A percentile compares a stretch with the other conserved stretches of the same genome.
Conservation (phyloP, 352 stramenopile species). For the Globisporangium mamillatum region DNA sequence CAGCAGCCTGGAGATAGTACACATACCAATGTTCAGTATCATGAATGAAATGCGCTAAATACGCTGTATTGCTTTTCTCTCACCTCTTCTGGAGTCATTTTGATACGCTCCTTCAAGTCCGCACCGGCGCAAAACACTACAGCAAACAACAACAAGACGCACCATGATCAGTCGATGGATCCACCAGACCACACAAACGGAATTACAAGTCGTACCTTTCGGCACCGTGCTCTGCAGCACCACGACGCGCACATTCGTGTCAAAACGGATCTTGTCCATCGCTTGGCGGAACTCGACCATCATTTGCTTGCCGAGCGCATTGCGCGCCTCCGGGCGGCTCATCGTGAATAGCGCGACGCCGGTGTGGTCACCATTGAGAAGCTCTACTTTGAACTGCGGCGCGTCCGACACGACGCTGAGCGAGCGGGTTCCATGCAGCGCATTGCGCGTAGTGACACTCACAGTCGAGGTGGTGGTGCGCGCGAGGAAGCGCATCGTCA, state of each 20-base stretch:
- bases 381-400: slow-evolving; percentile 59
- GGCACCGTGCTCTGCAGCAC: slow-evolving; percentile 71
- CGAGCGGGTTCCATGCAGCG: neutral
- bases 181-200: neutral
- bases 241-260: slow-evolving; percentile 73
- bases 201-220: slow-evolving; percentile 30
- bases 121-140: slow-evolving; percentile 88
- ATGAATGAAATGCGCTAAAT: neutral
- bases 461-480: neutral
- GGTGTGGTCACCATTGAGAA: slow-evolving; percentile 46
- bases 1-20: slow-evolving; percentile 35
- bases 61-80: neutral
- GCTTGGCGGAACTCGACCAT: slow-evolving; percentile 75
- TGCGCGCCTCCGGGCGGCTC: slow-evolving; percentile 65
- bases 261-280: slow-evolving; percentile 61
- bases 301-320: slow-evolving; percentile 79
- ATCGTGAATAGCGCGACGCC: slow-evolving; percentile 80
- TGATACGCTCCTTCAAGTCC: slow-evolving; percentile 88
- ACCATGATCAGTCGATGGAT: neutral
- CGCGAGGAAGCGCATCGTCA: slow-evolving; percentile 15
- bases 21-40: neutral
- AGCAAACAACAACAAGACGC: neutral
- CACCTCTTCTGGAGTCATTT: slow-evolving; percentile 87
- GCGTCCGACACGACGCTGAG: slow-evolving; percentile 19
- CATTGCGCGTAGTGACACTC: neutral